Evolutionary conservation across 1,284 basidiomycete species (phyloP), one percentile per base, ranked within the genome.

Genomic region (Bothia castanella): DNA sequence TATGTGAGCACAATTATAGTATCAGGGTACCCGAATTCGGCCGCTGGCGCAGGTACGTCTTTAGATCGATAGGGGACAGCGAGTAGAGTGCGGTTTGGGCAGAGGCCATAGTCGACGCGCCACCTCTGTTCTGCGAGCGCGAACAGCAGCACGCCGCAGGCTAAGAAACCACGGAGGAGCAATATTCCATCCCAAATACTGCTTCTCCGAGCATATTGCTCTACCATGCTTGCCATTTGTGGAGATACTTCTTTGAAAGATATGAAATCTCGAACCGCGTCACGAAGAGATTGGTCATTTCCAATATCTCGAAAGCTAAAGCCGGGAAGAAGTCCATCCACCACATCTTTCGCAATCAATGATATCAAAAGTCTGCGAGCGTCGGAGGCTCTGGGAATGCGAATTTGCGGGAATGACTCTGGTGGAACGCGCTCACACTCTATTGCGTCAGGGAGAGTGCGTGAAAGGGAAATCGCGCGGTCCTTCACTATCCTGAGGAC

Each of bases 11-110:
- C 52, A 44, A 80, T 63, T 1, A 72, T 67, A 20, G 80, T 65
- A 27, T 82, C 79, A 0, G 79, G 78, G 58, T 81, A 78, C 1
- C 77, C 78, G 51, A 82, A 81, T 39, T 82, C 79, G 19, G 79
- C 76, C 31, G 72, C 67, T 31, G 66, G 51, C 16, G 75, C 66
- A 0, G 79, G 79, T 2, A 74, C 66, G 49, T 81, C 79, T 58
- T 80, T 80, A 0, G 78, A 78, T 23, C 73, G 65, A 53, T 78
- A 80, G 2, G 78, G 78, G 0, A 80, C 78, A 0, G 79, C 78
- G 5, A 81, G 64, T 52, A 73, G 67, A 1, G 79, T 72, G 5
- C 79, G 73, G 10, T 29, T 52, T 5, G 56, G 59, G 47, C 76
- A 72, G 16, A 80, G 67, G 0, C 78, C 79, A 58, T 76, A 81